These are phyloP conservation scores for Knoxia roxburghii DNA, from an alignment of 257 asterid genomes.

Conservation along the genomic window DNA sequence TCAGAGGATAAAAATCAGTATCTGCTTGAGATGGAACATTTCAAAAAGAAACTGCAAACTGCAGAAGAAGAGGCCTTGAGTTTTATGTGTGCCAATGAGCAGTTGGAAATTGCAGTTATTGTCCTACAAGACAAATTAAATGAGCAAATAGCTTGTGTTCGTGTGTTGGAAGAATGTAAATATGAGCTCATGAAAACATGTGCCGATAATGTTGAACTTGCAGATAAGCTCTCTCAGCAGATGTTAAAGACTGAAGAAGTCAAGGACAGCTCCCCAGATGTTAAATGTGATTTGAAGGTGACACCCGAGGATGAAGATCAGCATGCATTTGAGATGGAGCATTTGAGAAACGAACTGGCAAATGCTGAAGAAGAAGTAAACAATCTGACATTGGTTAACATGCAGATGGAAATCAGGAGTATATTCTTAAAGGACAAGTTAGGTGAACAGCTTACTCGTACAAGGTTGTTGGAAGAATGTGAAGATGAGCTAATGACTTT, in stretches of 20 bases:
- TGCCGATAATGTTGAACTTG: slow-evolving; percentile 43
- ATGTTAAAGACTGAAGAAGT: slow-evolving; percentile 61
- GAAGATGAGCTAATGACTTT: slow-evolving; percentile 37
- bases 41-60: slow-evolving; percentile 30
- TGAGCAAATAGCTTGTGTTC: slow-evolving; percentile 36
- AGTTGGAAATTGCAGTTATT: slow-evolving; percentile 49
- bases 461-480: slow-evolving; percentile 31
- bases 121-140: slow-evolving; percentile 48
- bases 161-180: slow-evolving; percentile 37
- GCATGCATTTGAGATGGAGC: slow-evolving; percentile 6
- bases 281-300: slow-evolving; percentile 28
- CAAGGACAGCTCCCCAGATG: slow-evolving; percentile 50
- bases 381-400: slow-evolving; percentile 36
- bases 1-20: slow-evolving; percentile 30
- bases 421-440: slow-evolving; percentile 48
- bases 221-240: slow-evolving; percentile 56
- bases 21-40: slow-evolving; percentile 36
- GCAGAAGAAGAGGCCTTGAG: slow-evolving; percentile 45
- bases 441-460: slow-evolving; percentile 35
- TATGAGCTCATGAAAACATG: slow-evolving; percentile 41
- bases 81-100: slow-evolving; percentile 48
- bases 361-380: slow-evolving; percentile 46
- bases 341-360: slow-evolving; percentile 20
- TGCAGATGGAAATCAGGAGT: slow-evolving; percentile 56
- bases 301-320: neutral